Conservation (phyloP, 768 basidiomycete species). For the Arthromyces matolae region DNA sequence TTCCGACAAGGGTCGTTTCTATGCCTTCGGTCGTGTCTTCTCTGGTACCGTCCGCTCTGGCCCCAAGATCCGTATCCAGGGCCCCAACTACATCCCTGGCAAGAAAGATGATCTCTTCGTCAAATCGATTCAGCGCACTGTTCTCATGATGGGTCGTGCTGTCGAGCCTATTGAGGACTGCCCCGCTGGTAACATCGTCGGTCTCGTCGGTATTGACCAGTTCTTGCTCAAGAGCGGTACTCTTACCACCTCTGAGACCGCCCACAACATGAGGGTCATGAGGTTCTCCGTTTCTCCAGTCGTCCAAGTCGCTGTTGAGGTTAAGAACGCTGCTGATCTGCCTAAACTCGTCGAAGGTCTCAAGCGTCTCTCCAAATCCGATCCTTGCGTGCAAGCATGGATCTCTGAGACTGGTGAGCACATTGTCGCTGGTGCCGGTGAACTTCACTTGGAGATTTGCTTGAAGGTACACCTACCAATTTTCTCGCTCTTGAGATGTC, state of each 20-base stretch:
- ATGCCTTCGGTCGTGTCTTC: conserved; percentile 99
- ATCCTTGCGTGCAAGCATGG: conserved; percentile 97
- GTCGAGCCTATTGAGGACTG: conserved; percentile 98
- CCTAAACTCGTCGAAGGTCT: conserved; percentile 99
- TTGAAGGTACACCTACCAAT: conserved; percentile 63
- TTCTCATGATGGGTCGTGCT: conserved; percentile 99
- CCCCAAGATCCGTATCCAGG: conserved; percentile 98
- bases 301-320: conserved; percentile 97
- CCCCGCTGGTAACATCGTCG: conserved; percentile 96
- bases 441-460: conserved; percentile 98
- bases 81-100: conserved; percentile 96
- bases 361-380: conserved; percentile 98
- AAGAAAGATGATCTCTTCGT: conserved; percentile 97
- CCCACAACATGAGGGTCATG: conserved; percentile 99
- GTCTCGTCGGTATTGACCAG: conserved; percentile 99
- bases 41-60: conserved; percentile 94
- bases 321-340: conserved; percentile 97
- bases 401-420: conserved; percentile 91
- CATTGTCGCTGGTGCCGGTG: conserved; percentile 98
- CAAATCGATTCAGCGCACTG: conserved; percentile 97
- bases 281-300: conserved; percentile 99
- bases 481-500: neutral
- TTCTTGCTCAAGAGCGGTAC: conserved; percentile 99
- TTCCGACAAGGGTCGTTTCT: conserved; percentile 99
- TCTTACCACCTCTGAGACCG: conserved; percentile 93